A percentile compares a stretch with the other conserved stretches of the same genome.
Evolutionary conservation across 768 basidiomycete species (phyloP).

Genomic region (Boletus edulis): DNA sequence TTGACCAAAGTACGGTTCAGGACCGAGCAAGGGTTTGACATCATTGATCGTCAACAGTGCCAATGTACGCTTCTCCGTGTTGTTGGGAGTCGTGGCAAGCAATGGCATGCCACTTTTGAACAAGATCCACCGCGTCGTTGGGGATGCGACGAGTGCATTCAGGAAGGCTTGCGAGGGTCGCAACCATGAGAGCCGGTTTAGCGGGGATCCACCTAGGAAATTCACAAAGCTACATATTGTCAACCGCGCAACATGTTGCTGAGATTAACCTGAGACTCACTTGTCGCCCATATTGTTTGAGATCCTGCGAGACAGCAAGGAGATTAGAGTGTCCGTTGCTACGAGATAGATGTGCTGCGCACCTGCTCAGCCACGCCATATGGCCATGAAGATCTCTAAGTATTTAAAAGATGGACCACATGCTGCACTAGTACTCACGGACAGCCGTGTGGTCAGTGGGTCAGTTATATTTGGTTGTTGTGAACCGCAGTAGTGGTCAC

Average conservation of each 20-base stretch:
- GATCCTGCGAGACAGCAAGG: conserved; percentile 3
- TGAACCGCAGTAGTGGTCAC: background rate
- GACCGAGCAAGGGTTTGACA: conserved; percentile 63
- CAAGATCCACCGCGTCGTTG: conserved; percentile 71
- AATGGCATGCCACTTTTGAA: conserved; percentile 76
- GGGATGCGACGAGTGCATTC: conserved; percentile 60
- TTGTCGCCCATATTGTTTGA: conserved; percentile 30
- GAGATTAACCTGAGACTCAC: conserved; percentile 19
- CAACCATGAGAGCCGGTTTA: conserved; percentile 83
- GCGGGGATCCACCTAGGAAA: conserved; percentile 60
- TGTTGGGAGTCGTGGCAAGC: conserved; percentile 34
- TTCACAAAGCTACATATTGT: conserved; percentile 40
- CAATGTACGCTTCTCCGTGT: conserved; percentile 37
- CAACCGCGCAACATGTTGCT: background rate
- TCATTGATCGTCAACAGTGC: conserved; percentile 60
- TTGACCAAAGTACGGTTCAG: conserved; percentile 71
- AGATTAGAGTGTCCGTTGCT: background rate
- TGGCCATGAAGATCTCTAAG: background rate
- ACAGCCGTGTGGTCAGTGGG: background rate
- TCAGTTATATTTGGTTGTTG: conserved; percentile 13
- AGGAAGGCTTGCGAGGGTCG: conserved; percentile 73
- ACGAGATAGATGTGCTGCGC: background rate
- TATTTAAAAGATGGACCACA: background rate
- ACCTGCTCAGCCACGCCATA: conserved; percentile 14
- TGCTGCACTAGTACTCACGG: background rate